Percentiles rank a stretch among this genome's conserved stretches.
Conservation (phyloP, 495 filamentous ascomycete genomes). For the Penicillium macrosclerotiorum region DNA sequence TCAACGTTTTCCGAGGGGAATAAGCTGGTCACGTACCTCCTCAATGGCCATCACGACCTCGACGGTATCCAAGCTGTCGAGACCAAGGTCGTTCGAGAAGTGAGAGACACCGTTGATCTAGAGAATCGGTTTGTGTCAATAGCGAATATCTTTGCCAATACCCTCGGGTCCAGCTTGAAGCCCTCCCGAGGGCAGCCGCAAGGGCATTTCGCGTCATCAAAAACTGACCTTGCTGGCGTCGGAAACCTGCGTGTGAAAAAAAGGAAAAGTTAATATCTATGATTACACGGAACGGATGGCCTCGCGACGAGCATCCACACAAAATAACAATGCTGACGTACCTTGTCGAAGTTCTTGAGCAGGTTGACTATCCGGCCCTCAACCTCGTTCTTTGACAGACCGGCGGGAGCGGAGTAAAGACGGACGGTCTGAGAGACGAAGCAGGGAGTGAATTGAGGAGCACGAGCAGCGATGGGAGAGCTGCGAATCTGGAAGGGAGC, state of each 20-base stretch:
- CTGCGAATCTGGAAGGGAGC: constrained; percentile 55
- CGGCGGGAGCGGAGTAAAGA: constrained; percentile 81
- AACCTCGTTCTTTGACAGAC: constrained; percentile 76
- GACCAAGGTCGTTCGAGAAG: constrained; percentile 92
- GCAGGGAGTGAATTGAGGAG: constrained; percentile 46
- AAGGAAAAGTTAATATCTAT: constrained; percentile 7
- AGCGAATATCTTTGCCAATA: constrained; percentile 1
- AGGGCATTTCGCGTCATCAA: constrained; percentile 8
- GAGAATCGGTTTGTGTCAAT: constrained; percentile 2
- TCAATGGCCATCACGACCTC: constrained; percentile 99
- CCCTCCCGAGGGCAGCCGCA: constrained; percentile 7
- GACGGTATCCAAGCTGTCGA: constrained; percentile 96
- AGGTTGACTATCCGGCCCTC: constrained; percentile 91
- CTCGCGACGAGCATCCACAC: not conserved
- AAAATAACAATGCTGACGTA: constrained; percentile 43
- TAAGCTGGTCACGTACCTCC: constrained; percentile 64
- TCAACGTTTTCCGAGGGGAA: constrained; percentile 16
- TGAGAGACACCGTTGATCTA: constrained; percentile 80
- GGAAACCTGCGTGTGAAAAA: constrained; percentile 58
- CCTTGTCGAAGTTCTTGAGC: constrained; percentile 96
- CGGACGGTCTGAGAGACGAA: constrained; percentile 61
- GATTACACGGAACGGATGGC: too few relatives aligned
- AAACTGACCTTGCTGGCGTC: constrained; percentile 69
- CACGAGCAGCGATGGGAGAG: constrained; percentile 49
- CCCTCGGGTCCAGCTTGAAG: not conserved